A percentile compares a stretch with the other conserved stretches of the same genome.
Conservation (phyloP, 1,284 basidiomycete genomes). For the Meira nashicola region DNA sequence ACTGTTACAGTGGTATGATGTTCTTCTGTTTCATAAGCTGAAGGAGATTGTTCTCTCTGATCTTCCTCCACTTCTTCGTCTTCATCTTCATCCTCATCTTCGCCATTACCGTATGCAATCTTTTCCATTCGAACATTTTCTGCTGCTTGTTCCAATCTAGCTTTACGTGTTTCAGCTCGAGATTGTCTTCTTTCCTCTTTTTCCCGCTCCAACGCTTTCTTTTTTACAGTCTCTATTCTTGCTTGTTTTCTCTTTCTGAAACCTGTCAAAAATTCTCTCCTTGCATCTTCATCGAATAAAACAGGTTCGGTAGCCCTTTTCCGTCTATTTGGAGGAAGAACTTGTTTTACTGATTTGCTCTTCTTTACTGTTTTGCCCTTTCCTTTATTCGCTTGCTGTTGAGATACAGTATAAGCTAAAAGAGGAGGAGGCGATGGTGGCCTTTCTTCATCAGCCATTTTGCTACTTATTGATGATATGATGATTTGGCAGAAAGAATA, state of each 20-base stretch:
- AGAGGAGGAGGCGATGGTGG: background rate
- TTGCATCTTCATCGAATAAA: constrained; percentile 45
- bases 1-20: constrained; percentile 33
- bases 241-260: constrained; percentile 49
- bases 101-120: constrained; percentile 34
- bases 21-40: constrained; percentile 27
- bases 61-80: constrained; percentile 16
- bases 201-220: constrained; percentile 39
- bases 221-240: constrained; percentile 15
- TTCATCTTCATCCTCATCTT: constrained; percentile 20
- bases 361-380: too few species aligned
- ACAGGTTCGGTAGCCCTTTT: constrained; percentile 8
- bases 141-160: constrained; percentile 35
- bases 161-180: constrained; percentile 29
- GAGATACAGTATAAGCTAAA: background rate
- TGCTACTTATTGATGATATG: too few species aligned
- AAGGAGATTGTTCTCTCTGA: constrained; percentile 13
- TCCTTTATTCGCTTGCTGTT: background rate
- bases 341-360: too few species aligned
- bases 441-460: background rate
- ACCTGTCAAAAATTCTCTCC: constrained; percentile 48
- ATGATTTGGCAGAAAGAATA: too few species aligned
- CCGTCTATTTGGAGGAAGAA: too few species aligned
- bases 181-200: constrained; percentile 32
- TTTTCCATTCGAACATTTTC: constrained; percentile 43